Base-by-base conservation (phyloP, 108 stramenopile species). In the Conticribra weissflogii region DNA sequence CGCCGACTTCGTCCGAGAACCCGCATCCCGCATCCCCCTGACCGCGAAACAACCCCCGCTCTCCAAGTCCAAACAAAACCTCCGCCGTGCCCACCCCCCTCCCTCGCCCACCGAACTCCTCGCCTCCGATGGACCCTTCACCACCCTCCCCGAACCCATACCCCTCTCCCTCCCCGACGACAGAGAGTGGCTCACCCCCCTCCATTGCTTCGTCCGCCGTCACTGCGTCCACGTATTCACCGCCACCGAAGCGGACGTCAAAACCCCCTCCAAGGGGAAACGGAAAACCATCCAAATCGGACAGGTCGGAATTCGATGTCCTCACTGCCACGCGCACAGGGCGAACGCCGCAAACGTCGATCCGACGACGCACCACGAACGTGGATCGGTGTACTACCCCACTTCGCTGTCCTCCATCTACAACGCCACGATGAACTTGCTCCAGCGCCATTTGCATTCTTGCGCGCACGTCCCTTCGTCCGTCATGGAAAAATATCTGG, bases 281-380 rank as follows among this genome's bases (percentile, higher is more conserved):
- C 78, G 88, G 7, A 93, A 90, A 63, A 85, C 86, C 32, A 83
- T 93, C 53, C 76, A 83, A 47, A 73, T 88, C 22, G 90, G 89
- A 3, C 93, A 94, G 62, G 76, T 94, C n/a, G 93, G 93, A 1
- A 89, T 94, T 71, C 74, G 93, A 29, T 94, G 93, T 68, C 89
- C 88, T 19, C 85, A 91, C 59, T 93, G 91, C 60, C 78, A 86
- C 58, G 57, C 71, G 34, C 58, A 51, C 12, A 41, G 59, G 28
- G 48, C 30, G 34, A 46, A 53, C 16, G 16, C 47, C 56, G n/a
- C 63, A 29, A 48, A 57, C 22, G 44, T 27, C 25, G 22, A 23
- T 3, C 32, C 30, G 17, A 22, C 23, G 15, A 54, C 55, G 36
- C 41, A 12, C 3, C 63, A 74, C n/a, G 88, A 89, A 74, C 80